Percentiles rank a stretch among this genome's conserved stretches.
Evolutionary conservation across 2,329 filamentous ascomycete species (phyloP).

Genomic region (Lasiodiplodia gonubiensis): DNA sequence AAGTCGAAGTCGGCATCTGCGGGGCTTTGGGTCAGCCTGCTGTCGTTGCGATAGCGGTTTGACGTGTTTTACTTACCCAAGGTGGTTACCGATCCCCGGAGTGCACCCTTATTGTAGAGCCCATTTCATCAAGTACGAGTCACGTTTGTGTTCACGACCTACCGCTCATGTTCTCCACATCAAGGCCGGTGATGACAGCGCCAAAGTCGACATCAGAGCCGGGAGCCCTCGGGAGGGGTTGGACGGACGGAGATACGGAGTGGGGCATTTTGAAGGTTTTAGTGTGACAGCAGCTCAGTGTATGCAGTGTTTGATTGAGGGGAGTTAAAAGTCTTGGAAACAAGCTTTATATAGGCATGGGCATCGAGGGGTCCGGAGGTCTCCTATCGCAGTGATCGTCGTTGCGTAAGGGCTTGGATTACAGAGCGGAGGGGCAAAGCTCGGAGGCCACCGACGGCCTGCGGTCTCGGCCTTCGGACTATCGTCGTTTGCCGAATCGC

Average conservation of each 20-base stretch:
- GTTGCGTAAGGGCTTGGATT: background rate
- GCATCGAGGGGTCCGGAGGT: background rate
- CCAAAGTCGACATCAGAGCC: slow-evolving; percentile 59
- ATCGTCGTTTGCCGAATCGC: background rate
- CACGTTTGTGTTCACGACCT: slow-evolving; percentile 41
- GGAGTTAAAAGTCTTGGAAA: background rate
- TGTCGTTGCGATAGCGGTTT: background rate
- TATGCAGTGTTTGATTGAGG: too few relatives aligned
- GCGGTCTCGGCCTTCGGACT: background rate
- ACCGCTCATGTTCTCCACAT: slow-evolving; percentile 69
- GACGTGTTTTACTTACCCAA: slow-evolving; percentile 33
- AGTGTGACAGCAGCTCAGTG: background rate
- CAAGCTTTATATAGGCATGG: background rate
- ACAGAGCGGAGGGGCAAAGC: slow-evolving; percentile 1
- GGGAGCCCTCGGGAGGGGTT: slow-evolving; percentile 30
- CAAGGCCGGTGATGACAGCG: slow-evolving; percentile 62
- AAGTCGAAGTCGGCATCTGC: slow-evolving; percentile 67
- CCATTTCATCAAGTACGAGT: slow-evolving; percentile 30
- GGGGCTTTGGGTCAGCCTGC: background rate
- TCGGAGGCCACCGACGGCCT: slow-evolving; percentile 4
- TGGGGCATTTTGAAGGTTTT: slow-evolving; percentile 10
- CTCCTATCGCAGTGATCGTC: slow-evolving; percentile 11
- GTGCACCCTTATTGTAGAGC: slow-evolving; percentile 54
- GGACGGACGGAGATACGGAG: slow-evolving; percentile 26
- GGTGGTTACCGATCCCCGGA: slow-evolving; percentile 67